phyloP scores from a whole-genome alignment of 2,329 filamentous ascomycete genomes.

The Claviceps humidiphila region DNA sequence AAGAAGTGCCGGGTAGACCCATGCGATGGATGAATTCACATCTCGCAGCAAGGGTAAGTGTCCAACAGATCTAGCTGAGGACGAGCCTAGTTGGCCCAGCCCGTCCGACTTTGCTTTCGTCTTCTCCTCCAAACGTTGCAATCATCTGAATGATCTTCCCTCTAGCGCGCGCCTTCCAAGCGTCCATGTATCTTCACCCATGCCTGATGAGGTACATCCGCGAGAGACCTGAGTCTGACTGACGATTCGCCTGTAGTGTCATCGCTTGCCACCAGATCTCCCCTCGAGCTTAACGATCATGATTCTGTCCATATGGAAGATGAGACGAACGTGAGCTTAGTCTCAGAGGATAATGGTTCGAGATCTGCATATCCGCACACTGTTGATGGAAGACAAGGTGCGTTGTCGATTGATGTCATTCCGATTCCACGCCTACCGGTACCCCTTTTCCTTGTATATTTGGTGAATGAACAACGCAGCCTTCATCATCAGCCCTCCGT shows the following conservation, averaged over 20 bases:
- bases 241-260: background rate
- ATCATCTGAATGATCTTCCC: background rate
- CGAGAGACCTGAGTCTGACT: too few species aligned
- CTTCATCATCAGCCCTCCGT: background rate
- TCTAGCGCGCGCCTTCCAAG: background rate
- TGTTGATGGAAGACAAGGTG: background rate
- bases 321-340: too few species aligned
- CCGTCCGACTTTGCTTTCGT: background rate
- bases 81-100: background rate
- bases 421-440: too few species aligned
- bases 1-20: background rate
- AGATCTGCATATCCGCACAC: background rate
- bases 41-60: slow-evolving; percentile 1
- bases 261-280: too few species aligned
- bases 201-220: too few species aligned
- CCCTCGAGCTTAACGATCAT: too few species aligned
- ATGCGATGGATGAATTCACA: slow-evolving; percentile 3
- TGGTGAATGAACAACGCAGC: too few species aligned
- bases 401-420: background rate
- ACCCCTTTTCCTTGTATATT: too few species aligned
- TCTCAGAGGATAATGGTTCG: background rate
- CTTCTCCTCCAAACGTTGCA: background rate
- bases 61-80: slow-evolving; percentile 2
- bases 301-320: too few species aligned
- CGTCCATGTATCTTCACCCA: background rate